These are phyloP conservation scores for Chaetomium cochliodes DNA, from an alignment of 495 filamentous ascomycete genomes.

Conservation along the genomic window DNA sequence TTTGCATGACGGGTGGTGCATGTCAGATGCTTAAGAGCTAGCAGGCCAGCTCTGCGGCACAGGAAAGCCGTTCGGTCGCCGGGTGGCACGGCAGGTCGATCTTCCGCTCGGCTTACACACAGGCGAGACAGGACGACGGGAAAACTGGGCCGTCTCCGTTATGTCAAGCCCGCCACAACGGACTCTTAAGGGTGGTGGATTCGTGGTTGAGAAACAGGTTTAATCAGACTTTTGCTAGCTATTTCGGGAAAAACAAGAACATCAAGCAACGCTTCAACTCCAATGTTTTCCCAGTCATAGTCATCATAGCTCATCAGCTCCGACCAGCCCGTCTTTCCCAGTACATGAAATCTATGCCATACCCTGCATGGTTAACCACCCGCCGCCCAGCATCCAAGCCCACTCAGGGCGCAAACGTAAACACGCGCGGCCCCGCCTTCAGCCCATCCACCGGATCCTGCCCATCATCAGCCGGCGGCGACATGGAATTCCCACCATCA, in stretches of 20 bases:
- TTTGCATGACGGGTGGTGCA: background rate
- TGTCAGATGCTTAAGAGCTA: background rate
- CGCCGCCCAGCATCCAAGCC: background rate
- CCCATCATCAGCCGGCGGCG: background rate
- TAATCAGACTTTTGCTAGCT: no score
- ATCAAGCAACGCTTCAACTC: background rate
- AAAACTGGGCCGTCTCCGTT: background rate
- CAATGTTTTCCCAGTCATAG: background rate
- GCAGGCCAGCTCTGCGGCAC: background rate
- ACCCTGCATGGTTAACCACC: background rate
- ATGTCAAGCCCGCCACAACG: background rate
- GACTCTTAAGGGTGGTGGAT: background rate
- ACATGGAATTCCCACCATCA: background rate
- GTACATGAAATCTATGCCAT: background rate
- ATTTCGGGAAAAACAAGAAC: background rate
- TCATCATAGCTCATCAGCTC: background rate
- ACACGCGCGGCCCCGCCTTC: background rate
- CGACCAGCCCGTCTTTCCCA: background rate
- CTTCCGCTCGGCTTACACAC: background rate
- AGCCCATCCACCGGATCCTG: background rate
- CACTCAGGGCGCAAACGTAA: constrained; percentile 10
- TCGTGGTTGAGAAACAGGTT: no score
- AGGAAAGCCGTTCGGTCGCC: background rate
- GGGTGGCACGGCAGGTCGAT: background rate
- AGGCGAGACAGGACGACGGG: no score